phyloP scores from a whole-genome alignment of 768 basidiomycete species.

The Neoboletus brunneissimus region DNA sequence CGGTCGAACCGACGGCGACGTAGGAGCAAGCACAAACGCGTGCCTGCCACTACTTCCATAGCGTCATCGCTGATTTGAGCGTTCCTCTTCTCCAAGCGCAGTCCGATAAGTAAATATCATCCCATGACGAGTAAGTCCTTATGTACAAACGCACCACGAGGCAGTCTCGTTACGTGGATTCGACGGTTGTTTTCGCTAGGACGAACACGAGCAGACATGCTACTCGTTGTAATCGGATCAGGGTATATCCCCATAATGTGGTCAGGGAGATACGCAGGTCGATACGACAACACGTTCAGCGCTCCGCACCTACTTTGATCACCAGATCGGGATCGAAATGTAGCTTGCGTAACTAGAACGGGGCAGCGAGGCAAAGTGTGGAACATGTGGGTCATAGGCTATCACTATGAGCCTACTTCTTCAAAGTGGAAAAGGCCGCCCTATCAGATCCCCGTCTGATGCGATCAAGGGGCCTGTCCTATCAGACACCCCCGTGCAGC shows the following conservation, averaged over 20 bases:
- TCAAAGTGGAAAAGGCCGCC: neutral
- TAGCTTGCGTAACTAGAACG: neutral
- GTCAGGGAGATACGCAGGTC: neutral
- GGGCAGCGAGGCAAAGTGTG: neutral
- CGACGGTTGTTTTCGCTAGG: neutral
- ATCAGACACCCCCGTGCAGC: neutral
- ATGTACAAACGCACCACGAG: neutral
- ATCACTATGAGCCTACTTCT: neutral
- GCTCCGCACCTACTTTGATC: neutral
- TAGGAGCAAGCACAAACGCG: neutral
- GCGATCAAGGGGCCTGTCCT: neutral
- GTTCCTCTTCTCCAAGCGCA: neutral
- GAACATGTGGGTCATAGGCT: neutral
- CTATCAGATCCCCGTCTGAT: neutral
- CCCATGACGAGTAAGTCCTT: neutral
- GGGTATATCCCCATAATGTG: neutral
- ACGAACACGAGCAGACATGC: neutral
- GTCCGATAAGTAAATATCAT: neutral
- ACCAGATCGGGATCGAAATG: neutral
- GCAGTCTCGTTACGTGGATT: neutral
- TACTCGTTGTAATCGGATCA: neutral
- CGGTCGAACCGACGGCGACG: neutral
- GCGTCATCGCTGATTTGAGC: neutral
- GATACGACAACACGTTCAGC: neutral
- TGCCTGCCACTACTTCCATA: neutral